Evolutionary conservation across 2,329 filamentous ascomycete genomes (phyloP).

Genomic region (Calonectria pseudoturangicola): DNA sequence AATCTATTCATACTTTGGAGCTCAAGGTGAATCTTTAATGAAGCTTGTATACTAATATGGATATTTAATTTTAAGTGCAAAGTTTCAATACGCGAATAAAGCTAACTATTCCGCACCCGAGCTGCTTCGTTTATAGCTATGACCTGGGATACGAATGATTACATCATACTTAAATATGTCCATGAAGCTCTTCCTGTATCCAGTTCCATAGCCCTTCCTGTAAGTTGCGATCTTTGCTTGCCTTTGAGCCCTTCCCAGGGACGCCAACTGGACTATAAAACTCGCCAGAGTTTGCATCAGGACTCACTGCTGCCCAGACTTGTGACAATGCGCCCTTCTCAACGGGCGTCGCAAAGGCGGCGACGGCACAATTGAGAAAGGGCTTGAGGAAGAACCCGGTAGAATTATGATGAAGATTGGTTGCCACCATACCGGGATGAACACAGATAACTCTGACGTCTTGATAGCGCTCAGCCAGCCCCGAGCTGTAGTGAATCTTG

Average conservation of each 20-base stretch:
- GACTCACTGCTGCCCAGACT: conserved; percentile 31
- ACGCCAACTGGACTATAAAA: conserved; percentile 12
- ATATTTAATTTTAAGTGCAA: too few relatives aligned
- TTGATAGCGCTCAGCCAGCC: background rate
- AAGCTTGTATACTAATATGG: too few relatives aligned
- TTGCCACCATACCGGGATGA: conserved; percentile 32
- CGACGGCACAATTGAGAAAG: conserved; percentile 9
- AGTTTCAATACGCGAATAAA: too few relatives aligned
- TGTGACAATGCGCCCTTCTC: conserved; percentile 22
- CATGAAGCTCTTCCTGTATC: conserved; percentile 23
- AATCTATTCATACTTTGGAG: too few relatives aligned
- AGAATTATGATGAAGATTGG: conserved; percentile 29
- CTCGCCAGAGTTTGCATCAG: conserved; percentile 5
- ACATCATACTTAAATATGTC: background rate
- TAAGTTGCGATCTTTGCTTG: background rate
- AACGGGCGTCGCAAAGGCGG: conserved; percentile 8
- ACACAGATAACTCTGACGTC: conserved; percentile 22
- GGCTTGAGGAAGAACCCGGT: conserved; percentile 26
- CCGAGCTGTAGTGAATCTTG: conserved; percentile 2
- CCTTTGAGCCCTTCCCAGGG: background rate
- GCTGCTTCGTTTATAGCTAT: too few relatives aligned
- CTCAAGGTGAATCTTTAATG: too few relatives aligned
- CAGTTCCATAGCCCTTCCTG: conserved; percentile 22
- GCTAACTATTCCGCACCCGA: too few relatives aligned
- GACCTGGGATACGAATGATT: too few relatives aligned